Base-by-base conservation (phyloP, 2,329 filamentous ascomycete genomes). In the Parastagonospora nodorum region DNA sequence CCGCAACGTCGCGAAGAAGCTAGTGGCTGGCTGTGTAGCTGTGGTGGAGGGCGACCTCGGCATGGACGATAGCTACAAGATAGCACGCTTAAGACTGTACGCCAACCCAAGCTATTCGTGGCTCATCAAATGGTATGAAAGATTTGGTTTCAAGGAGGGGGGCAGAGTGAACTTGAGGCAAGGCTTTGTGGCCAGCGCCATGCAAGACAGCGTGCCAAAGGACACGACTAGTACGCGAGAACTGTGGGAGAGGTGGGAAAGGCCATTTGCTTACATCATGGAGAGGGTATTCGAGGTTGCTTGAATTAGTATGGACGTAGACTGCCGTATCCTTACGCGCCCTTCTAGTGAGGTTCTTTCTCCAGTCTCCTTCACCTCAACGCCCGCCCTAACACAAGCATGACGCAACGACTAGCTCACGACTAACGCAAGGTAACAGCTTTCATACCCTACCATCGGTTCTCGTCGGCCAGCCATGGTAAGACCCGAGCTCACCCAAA, bases 211-310 rank as follows among this genome's bases (percentile, higher is more conserved):
- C 38, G 27, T 67, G 4, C 61, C 63, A 0, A 11, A 33, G 14
- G 62, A 60, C 51, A 55, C 54, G 11, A 29, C 29, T 11, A 59
- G 49, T 30, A 58, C 45, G 2, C 50, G 53, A 11, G 52, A 59
- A 32, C 11, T 55, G 48, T 48, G 40, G 30, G n/a, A 9, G 27
- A 27, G 16, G 14, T 66, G 60, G 58, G 56, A 61, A 11, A 50
- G 41, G 35, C 45, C 59, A 28, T 50, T 45, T 50, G 60, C 57
- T 16, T 14, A 58, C 10, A 53, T 55, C 24, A 64, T 67, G 64
- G 62, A 66, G 45, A 41, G 38, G 19, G 30, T 63, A 14, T 39
- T 58, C 28, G 42, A 43, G 12, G 12, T 51, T 29, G 12, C 11
- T 10, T 48, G 31, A 53, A 16, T n/a, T n/a, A n/a, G n/a, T n/a